Evolutionary conservation across 2,329 filamentous ascomycete species (phyloP).

Genomic region (Paecilomyces fulvus): DNA sequence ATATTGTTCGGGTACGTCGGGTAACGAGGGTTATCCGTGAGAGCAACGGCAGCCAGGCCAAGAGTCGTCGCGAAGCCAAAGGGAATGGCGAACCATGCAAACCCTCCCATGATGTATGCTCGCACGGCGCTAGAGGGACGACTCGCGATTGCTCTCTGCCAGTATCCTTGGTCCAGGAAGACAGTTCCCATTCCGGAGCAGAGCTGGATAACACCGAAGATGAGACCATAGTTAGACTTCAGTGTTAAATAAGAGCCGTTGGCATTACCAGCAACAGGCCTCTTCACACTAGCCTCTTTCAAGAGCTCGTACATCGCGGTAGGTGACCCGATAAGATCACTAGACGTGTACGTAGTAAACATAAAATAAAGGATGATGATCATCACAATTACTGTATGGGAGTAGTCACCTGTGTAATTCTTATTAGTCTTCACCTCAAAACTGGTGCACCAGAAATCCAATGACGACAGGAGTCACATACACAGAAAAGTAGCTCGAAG

Average conservation of each 20-base stretch:
- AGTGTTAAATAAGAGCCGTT: not conserved
- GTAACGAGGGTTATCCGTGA: constrained; percentile 35
- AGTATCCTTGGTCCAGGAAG: constrained; percentile 39
- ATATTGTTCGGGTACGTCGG: constrained; percentile 27
- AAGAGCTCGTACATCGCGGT: not conserved
- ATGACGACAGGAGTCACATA: not conserved
- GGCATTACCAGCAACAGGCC: not conserved
- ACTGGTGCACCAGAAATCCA: too few species aligned
- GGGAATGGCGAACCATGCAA: constrained; percentile 43
- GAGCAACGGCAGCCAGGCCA: constrained; percentile 37
- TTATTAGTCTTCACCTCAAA: not conserved
- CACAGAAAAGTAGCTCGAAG: constrained; percentile 32
- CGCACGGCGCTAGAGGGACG: constrained; percentile 29
- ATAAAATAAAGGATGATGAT: not conserved
- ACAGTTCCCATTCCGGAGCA: constrained; percentile 15
- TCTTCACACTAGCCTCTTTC: not conserved
- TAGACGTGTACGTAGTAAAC: not conserved
- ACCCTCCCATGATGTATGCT: constrained; percentile 33
- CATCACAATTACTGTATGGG: not conserved
- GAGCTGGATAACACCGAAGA: not conserved
- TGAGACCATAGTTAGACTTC: not conserved
- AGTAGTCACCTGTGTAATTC: not conserved
- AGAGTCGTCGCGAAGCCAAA: constrained; percentile 41
- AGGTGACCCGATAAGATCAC: not conserved
- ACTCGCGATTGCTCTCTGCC: constrained; percentile 38